Percentiles rank a stretch among this genome's conserved stretches.
phyloP scores from a whole-genome alignment of 345 rosid genomes.

The Hibiscus tridactylites region DNA sequence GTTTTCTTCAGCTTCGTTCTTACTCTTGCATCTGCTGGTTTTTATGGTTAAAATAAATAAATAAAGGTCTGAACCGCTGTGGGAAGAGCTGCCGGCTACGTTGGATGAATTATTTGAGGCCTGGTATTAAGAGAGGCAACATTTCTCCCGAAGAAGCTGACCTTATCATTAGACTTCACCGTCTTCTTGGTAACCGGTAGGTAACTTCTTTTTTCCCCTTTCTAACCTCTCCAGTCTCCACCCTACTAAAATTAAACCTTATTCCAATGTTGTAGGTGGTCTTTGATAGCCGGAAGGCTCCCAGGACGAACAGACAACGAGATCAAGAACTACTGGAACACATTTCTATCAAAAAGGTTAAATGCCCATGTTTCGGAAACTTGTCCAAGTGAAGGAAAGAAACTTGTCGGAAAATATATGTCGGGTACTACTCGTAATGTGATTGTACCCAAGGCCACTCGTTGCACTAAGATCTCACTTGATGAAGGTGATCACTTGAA shows the following conservation, averaged over 20 bases:
- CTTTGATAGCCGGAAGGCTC: not conserved
- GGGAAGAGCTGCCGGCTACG: conserved; percentile 51
- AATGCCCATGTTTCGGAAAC: not conserved
- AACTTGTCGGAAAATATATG: not conserved
- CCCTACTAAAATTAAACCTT: not conserved
- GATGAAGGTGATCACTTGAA: not conserved
- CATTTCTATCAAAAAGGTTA: not conserved
- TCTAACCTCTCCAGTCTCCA: too few species aligned
- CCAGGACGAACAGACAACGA: conserved; percentile 6
- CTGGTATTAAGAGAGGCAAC: conserved; percentile 42
- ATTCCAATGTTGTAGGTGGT: not conserved
- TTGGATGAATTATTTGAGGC: conserved; percentile 46
- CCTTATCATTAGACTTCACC: conserved; percentile 38
- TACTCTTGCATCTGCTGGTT: too few species aligned
- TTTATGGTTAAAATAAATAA: too few species aligned
- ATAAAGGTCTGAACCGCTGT: conserved; percentile 39
- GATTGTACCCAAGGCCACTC: conserved; percentile 1
- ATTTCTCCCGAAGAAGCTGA: conserved; percentile 32
- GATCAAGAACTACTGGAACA: conserved; percentile 9
- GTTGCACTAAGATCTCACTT: not conserved
- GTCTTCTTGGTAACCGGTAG: conserved; percentile 36
- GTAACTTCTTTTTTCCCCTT: conserved; percentile 15
- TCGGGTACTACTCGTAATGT: too few species aligned
- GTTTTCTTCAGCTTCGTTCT: too few species aligned
- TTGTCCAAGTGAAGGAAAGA: not conserved